Evolutionary conservation across 495 filamentous ascomycete genomes (phyloP).

Genomic region (Hypoxylon fragiforme): DNA sequence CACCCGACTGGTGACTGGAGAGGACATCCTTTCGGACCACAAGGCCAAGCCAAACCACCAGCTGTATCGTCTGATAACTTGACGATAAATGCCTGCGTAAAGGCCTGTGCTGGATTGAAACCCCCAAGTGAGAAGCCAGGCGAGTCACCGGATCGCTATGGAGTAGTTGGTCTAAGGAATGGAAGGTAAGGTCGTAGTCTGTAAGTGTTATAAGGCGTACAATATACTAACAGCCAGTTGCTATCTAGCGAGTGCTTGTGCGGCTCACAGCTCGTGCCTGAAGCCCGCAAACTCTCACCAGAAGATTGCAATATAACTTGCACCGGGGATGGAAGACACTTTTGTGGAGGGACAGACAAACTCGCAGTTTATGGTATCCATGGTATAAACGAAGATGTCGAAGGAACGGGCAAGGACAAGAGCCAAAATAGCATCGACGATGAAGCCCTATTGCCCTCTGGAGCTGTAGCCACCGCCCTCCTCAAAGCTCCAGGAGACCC

Average conservation of each 20-base stretch:
- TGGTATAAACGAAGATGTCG: neutral
- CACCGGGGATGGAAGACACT: slow-evolving; percentile 14
- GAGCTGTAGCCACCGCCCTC: too few relatives aligned
- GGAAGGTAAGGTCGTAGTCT: slow-evolving; percentile 17
- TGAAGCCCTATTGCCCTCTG: too few relatives aligned
- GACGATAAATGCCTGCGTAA: slow-evolving; percentile 20
- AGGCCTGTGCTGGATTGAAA: slow-evolving; percentile 8
- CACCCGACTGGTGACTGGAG: neutral
- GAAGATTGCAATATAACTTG: slow-evolving; percentile 25
- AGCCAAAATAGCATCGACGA: neutral
- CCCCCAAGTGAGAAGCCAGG: neutral
- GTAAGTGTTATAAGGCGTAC: neutral
- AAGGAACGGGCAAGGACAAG: neutral
- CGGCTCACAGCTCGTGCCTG: slow-evolving; percentile 12
- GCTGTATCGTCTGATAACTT: slow-evolving; percentile 5
- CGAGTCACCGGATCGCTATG: slow-evolving; percentile 1
- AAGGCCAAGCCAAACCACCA: slow-evolving; percentile 1
- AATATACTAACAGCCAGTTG: neutral
- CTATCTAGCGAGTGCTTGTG: slow-evolving; percentile 29
- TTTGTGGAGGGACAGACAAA: slow-evolving; percentile 22
- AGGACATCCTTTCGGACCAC: slow-evolving; percentile 17
- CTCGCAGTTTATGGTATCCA: slow-evolving; percentile 20
- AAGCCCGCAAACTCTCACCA: slow-evolving; percentile 10
- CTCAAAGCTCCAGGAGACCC: slow-evolving; percentile 7
- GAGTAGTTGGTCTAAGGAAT: slow-evolving; percentile 21